Base-by-base conservation (phyloP, 805 yeast genomes). In the Myxozyma kluyveri region DNA sequence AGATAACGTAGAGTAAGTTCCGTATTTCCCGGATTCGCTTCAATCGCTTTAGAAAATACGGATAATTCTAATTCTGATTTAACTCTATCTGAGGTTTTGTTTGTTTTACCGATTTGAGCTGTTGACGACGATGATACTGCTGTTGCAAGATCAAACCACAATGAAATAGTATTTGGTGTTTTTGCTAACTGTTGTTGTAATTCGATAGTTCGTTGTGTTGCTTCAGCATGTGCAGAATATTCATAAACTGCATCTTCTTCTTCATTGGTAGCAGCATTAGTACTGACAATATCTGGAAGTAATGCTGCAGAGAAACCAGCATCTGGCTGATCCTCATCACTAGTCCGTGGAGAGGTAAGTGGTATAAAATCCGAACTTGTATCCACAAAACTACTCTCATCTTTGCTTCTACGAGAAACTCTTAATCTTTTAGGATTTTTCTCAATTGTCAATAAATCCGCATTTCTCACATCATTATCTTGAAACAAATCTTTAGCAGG, bases 41-140 rank as follows among this genome's bases (percentile, higher is more conserved):
- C 41, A 18, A 55, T 23, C 4, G 58, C 59, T 27, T 44, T 50
- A 19, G 45, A 24, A 36, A 39, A 51, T 1, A 55, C 59, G 2
- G 59, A 55, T 4, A 53, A 26, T n/a, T 38, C 45, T 12, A 55
- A 39, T 19, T 55, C 58, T 14, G 29, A 19, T 18, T 31, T 41
- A 12, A 36, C 39, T 35, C 18, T 42, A 19, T 41, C 17, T 3
- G 39, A 6, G 17, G 27, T 37, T 18, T 37, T 26, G 9, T 23
- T 42, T n/a, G n/a, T 39, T n/a, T n/a, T n/a, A n/a, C n/a, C n/a
- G n/a, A n/a, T n/a, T 14, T 18, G 4, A 12, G 45, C 12, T 5
- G 40, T 4, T 3, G 45, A 19, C 26, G 17, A 29, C n/a, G 46
- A 39, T 18, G 43, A 5, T 9, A 14, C 12, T 12, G 47, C 51